Evolutionary conservation across 1,284 basidiomycete genomes (phyloP).

Genomic region (Anthracocystis panici-leucophaei): DNA sequence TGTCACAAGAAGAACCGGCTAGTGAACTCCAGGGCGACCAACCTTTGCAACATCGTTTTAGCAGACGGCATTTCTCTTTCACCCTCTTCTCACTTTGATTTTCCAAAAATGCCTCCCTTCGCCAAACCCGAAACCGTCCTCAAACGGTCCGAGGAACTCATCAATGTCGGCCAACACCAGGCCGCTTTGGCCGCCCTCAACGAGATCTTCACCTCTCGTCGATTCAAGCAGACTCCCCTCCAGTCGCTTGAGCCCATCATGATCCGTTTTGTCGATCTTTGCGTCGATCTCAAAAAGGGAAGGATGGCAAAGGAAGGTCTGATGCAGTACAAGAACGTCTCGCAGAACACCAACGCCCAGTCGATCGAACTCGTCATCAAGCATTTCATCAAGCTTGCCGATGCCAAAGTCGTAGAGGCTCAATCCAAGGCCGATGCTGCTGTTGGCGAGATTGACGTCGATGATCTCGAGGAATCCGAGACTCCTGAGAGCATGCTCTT

Average conservation of each 20-base stretch:
- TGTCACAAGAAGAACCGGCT: slow-evolving; percentile 27
- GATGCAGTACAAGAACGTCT: slow-evolving; percentile 79
- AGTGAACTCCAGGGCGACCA: slow-evolving; percentile 48
- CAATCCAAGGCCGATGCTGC: slow-evolving; percentile 68
- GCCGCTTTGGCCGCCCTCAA: slow-evolving; percentile 89
- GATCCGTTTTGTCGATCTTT: slow-evolving; percentile 88
- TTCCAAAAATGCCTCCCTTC: slow-evolving; percentile 77
- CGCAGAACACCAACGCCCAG: slow-evolving; percentile 87
- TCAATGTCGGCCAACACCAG: slow-evolving; percentile 87
- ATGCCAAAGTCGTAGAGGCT: slow-evolving; percentile 75
- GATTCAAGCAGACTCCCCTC: slow-evolving; percentile 91
- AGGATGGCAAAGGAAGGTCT: slow-evolving; percentile 93
- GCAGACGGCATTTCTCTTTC: slow-evolving; percentile 39
- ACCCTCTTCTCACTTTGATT: not conserved
- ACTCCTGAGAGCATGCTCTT: slow-evolving; percentile 91
- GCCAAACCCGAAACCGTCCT: slow-evolving; percentile 90
- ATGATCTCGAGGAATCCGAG: slow-evolving; percentile 76
- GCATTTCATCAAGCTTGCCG: slow-evolving; percentile 86
- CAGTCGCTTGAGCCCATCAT: slow-evolving; percentile 94
- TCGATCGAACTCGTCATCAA: slow-evolving; percentile 94
- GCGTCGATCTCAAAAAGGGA: slow-evolving; percentile 93
- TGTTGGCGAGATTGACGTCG: slow-evolving; percentile 70
- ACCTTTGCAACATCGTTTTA: slow-evolving; percentile 18
- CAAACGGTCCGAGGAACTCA: slow-evolving; percentile 87
- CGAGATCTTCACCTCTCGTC: slow-evolving; percentile 92